Evolutionary conservation across 2,329 filamentous ascomycete genomes (phyloP).

Genomic region (Ploettnerulaceae sp.): DNA sequence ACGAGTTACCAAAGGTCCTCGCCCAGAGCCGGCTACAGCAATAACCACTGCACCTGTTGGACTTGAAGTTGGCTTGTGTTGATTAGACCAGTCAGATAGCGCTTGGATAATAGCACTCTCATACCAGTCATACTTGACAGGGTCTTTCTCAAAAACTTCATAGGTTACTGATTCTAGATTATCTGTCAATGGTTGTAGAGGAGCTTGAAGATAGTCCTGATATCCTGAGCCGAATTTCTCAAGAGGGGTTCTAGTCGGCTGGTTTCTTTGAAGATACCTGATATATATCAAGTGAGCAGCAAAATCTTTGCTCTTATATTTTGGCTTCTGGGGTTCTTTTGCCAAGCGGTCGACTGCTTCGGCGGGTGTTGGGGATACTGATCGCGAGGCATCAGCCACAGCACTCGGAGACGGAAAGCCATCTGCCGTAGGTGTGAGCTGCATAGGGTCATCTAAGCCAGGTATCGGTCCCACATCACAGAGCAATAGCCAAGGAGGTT

Average conservation of each 20-base stretch:
- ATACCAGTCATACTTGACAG: conserved; percentile 96
- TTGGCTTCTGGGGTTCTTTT: conserved; percentile 35
- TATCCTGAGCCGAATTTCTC: conserved; percentile 69
- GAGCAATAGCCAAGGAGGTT: conserved; percentile 58
- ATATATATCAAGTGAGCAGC: conserved; percentile 74
- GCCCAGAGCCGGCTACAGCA: conserved; percentile 87
- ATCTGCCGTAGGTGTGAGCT: conserved; percentile 27
- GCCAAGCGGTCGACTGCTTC: conserved; percentile 51
- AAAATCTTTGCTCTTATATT: conserved; percentile 47
- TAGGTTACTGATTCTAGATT: conserved; percentile 97
- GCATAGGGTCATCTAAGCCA: conserved; percentile 33
- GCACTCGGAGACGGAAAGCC: conserved; percentile 39
- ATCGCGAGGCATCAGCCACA: conserved; percentile 35
- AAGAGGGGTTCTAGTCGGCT: conserved; percentile 59
- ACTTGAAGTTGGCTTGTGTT: conserved; percentile 70
- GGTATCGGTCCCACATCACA: conserved; percentile 53
- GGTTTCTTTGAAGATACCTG: conserved; percentile 75
- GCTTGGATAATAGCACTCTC: conserved; percentile 79
- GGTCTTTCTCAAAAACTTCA: conserved; percentile 97
- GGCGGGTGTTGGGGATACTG: conserved; percentile 53
- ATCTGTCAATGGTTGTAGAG: conserved; percentile 88
- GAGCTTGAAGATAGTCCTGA: conserved; percentile 94
- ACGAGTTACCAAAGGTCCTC: conserved; percentile 85
- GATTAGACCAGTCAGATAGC: conserved; percentile 69
- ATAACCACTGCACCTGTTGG: conserved; percentile 70